phyloP scores from a whole-genome alignment of 176 grass and related monocot genomes.

The Tillandsia fasciculata region DNA sequence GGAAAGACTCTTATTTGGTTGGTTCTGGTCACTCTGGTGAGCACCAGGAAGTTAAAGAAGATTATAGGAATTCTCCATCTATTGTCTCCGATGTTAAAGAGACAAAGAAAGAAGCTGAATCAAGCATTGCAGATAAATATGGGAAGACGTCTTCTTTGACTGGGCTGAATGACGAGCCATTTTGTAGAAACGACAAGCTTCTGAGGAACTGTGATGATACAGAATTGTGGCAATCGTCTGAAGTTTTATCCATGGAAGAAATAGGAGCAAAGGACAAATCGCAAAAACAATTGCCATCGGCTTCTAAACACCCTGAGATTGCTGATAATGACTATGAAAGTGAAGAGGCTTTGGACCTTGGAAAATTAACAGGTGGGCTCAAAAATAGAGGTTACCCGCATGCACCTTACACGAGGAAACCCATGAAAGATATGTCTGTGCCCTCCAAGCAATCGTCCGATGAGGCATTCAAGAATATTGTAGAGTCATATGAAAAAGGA shows the following conservation, averaged over 20 bases:
- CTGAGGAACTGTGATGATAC: conserved; percentile 18
- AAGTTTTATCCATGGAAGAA: conserved; percentile 13
- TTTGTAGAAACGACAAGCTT: conserved; percentile 9
- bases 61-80: conserved; percentile 20
- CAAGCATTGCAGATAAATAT: conserved; percentile 24
- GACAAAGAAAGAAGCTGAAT: conserved; percentile 22
- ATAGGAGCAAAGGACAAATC: conserved; percentile 14
- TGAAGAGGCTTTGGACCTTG: conserved; percentile 43
- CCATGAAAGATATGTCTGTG: conserved; percentile 16
- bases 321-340: conserved; percentile 32
- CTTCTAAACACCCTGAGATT: conserved; percentile 18
- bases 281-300: conserved; percentile 11
- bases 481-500: conserved; percentile 34
- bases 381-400: conserved; percentile 47
- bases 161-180: conserved; percentile 10
- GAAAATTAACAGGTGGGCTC: conserved; percentile 68
- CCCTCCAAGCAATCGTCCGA: conserved; percentile 24
- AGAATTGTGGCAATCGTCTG: conserved; percentile 8
- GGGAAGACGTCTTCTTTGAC: conserved; percentile 21
- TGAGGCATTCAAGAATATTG: conserved; percentile 31
- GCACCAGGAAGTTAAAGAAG: conserved; percentile 15
- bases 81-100: conserved; percentile 14
- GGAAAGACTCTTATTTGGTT: conserved; percentile 3
- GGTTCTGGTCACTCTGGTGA: conserved; percentile 10
- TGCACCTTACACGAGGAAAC: conserved; percentile 35